phyloP scores from a whole-genome alignment of 805 yeast species.

The Grigorovia transvaalensis region DNA sequence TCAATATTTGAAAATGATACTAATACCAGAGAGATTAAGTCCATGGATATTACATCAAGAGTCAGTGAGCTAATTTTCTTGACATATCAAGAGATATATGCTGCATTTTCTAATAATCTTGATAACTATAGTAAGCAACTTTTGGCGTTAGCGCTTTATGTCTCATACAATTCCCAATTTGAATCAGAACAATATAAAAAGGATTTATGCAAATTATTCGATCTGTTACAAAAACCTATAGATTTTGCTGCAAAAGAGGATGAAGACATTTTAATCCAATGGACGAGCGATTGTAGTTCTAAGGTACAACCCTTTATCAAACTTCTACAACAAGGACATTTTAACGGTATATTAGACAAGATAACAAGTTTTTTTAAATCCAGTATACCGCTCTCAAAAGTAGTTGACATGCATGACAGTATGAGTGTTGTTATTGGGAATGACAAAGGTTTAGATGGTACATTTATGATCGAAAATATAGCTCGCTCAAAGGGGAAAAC shows the following conservation, averaged over 20 bases:
- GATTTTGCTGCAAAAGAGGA: too few species aligned
- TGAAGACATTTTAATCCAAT: neutral
- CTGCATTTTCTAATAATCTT: constrained; percentile 38
- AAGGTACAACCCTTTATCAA: neutral
- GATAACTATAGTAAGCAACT: constrained; percentile 35
- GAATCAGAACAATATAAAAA: neutral
- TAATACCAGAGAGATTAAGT: too few species aligned
- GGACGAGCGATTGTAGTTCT: too few species aligned
- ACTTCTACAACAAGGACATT: neutral
- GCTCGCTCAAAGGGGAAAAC: constrained; percentile 27
- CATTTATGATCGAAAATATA: constrained; percentile 38
- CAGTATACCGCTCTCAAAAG: neutral
- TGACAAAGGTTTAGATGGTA: constrained; percentile 58
- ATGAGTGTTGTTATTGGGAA: constrained; percentile 41
- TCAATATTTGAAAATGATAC: constrained; percentile 16
- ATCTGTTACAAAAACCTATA: neutral
- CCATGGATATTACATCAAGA: constrained; percentile 4
- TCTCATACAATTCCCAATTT: constrained; percentile 10
- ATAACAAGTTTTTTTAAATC: neutral
- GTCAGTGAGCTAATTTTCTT: constrained; percentile 26
- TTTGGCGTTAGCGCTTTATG: constrained; percentile 33
- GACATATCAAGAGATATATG: constrained; percentile 40
- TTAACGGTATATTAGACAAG: neutral
- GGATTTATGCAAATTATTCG: neutral
- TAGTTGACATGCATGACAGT: neutral